Conservation (phyloP, 495 filamentous ascomycete species). For the Tuber indicum region DNA sequence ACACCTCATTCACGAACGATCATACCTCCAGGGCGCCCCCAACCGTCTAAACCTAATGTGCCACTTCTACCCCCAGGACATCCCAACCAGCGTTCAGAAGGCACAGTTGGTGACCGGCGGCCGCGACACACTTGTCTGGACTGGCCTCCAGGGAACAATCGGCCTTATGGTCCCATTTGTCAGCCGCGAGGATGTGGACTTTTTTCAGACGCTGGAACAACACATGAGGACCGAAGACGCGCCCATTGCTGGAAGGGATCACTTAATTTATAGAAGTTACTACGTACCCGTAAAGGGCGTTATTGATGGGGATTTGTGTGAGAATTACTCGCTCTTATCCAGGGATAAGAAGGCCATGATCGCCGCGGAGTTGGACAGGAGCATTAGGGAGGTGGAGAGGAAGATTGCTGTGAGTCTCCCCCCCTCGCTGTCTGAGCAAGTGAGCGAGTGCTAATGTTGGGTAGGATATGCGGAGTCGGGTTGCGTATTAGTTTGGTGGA, state of each 20-base stretch:
- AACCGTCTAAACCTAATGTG: slow-evolving; percentile 75
- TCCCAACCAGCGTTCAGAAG: slow-evolving; percentile 84
- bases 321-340: slow-evolving; percentile 73
- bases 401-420: slow-evolving; percentile 73
- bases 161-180: slow-evolving; percentile 87
- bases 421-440: neutral
- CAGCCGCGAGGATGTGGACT: slow-evolving; percentile 87
- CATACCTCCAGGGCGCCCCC: slow-evolving; percentile 81
- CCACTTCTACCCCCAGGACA: slow-evolving; percentile 86
- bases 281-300: slow-evolving; percentile 96
- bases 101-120: slow-evolving; percentile 86
- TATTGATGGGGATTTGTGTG: slow-evolving; percentile 97
- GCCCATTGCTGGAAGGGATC: slow-evolving; percentile 83
- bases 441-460: slow-evolving; percentile 32
- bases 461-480: slow-evolving; percentile 80
- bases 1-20: slow-evolving; percentile 77
- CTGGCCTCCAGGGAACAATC: slow-evolving; percentile 85
- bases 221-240: slow-evolving; percentile 77
- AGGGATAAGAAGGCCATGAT: slow-evolving; percentile 90
- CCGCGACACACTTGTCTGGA: slow-evolving; percentile 86
- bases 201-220: slow-evolving; percentile 89
- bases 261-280: slow-evolving; percentile 89
- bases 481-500: slow-evolving; percentile 58
- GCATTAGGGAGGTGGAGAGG: slow-evolving; percentile 82
- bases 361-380: slow-evolving; percentile 83